Percentiles rank a stretch among this genome's conserved stretches.
phyloP scores from a whole-genome alignment of 2,329 filamentous ascomycete genomes.

The Paraphoma sp. region DNA sequence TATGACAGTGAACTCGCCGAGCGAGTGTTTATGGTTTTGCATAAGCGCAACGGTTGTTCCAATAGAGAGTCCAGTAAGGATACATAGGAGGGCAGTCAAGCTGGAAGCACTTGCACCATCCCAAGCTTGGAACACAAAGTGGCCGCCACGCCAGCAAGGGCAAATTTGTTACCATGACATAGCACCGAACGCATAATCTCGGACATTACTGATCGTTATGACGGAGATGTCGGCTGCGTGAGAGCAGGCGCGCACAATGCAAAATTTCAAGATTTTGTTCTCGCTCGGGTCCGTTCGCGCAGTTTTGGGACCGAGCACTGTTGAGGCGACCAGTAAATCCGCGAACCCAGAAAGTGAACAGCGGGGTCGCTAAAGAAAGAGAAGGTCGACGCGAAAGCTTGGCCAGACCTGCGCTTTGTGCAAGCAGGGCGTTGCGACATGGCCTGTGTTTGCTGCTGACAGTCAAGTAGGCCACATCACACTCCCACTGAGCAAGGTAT shows the following conservation, averaged over 20 bases:
- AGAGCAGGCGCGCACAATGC: not conserved
- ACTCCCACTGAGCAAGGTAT: constrained; percentile 6
- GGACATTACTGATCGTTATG: not conserved
- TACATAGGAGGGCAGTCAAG: too few species aligned
- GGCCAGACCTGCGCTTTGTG: constrained; percentile 8
- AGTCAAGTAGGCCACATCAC: not conserved
- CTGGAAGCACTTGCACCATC: too few species aligned
- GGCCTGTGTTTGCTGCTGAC: not conserved
- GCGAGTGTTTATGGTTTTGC: too few species aligned
- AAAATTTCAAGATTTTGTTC: constrained; percentile 11
- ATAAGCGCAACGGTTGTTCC: too few species aligned
- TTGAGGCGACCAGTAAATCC: constrained; percentile 20
- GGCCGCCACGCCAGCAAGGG: not conserved
- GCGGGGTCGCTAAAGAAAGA: constrained; percentile 18
- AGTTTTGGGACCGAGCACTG: constrained; percentile 19
- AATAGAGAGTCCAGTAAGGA: too few species aligned
- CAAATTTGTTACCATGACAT: not conserved
- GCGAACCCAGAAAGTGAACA: constrained; percentile 13
- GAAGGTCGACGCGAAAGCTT: constrained; percentile 15
- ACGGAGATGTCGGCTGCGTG: not conserved
- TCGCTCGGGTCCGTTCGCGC: constrained; percentile 2
- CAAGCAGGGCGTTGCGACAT: not conserved
- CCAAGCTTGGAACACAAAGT: too few species aligned
- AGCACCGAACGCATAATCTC: not conserved
- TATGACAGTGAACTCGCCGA: too few species aligned